Conservation (phyloP, 2,329 filamentous ascomycete genomes). For the Mycogone perniciosa region DNA sequence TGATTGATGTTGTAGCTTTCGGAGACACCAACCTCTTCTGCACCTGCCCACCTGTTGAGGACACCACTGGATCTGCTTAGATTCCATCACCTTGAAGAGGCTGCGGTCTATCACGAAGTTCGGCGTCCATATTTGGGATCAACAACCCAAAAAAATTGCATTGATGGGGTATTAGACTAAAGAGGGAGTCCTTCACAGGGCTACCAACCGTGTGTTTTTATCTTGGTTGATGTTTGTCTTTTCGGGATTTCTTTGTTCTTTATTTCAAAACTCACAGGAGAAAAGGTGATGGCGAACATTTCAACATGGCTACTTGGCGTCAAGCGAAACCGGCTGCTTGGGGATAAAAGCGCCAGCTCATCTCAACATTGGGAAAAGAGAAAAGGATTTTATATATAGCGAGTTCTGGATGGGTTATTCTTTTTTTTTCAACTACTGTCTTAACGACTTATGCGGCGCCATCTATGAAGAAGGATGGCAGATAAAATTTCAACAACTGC, state of each 20-base stretch:
- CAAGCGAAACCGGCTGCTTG: not conserved
- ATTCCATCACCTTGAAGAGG: not conserved
- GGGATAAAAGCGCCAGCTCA: conserved; percentile 14
- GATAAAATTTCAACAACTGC: no score
- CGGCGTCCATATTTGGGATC: not conserved
- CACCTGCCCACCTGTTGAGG: conserved; percentile 81
- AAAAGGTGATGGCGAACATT: conserved; percentile 11
- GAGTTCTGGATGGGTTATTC: conserved; percentile 5
- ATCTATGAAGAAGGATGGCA: no score
- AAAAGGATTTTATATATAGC: conserved; percentile 1
- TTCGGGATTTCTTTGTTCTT: conserved; percentile 2
- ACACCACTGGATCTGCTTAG: conserved; percentile 32
- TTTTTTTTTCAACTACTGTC: not conserved
- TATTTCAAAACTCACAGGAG: conserved; percentile 7
- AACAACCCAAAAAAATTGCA: not conserved
- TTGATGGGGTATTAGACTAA: conserved; percentile 5
- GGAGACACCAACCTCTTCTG: conserved; percentile 93
- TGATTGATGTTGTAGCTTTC: conserved; percentile 52
- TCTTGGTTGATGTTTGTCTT: not conserved
- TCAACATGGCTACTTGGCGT: conserved; percentile 19
- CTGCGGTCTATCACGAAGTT: not conserved
- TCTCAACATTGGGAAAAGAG: conserved; percentile 19
- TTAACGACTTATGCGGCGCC: no score
- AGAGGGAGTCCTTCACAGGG: not conserved
- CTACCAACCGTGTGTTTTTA: not conserved